Conservation (phyloP, 2,329 filamentous ascomycete species). For the Calonectria hawksworthii region DNA sequence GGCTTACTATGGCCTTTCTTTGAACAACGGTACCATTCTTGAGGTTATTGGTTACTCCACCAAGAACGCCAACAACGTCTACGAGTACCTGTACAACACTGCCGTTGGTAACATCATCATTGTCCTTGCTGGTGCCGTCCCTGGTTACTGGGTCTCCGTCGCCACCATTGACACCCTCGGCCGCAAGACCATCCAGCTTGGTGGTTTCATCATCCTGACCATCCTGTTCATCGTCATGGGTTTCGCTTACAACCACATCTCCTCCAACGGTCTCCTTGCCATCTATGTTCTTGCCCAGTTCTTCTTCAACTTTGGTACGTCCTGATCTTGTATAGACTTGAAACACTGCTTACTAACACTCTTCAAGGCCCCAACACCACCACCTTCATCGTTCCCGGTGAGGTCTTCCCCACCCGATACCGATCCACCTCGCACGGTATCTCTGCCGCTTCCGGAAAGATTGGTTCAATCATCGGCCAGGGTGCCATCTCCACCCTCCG, state of each 20-base stretch:
- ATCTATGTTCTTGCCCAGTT: constrained; percentile 70
- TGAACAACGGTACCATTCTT: constrained; percentile 83
- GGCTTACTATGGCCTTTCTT: constrained; percentile 76
- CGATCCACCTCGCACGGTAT: constrained; percentile 71
- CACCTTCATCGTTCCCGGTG: constrained; percentile 70
- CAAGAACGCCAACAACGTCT: constrained; percentile 65
- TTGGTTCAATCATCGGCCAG: constrained; percentile 70
- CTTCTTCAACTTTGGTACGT: constrained; percentile 69
- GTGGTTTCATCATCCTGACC: constrained; percentile 72
- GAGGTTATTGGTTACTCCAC: constrained; percentile 78
- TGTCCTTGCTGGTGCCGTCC: constrained; percentile 83
- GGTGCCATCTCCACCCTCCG: constrained; percentile 70
- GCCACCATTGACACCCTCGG: constrained; percentile 80
- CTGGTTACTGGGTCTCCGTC: constrained; percentile 87
- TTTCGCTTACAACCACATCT: constrained; percentile 70
- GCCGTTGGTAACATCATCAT: constrained; percentile 85
- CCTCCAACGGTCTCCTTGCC: constrained; percentile 66
- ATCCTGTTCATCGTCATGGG: constrained; percentile 74
- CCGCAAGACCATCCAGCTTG: constrained; percentile 82
- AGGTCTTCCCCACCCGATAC: constrained; percentile 70
- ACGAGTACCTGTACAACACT: constrained; percentile 79
- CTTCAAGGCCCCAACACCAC: constrained; percentile 64
- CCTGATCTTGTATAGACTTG: too few relatives aligned
- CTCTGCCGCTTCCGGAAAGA: constrained; percentile 68
- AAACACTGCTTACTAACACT: background rate